phyloP scores from a whole-genome alignment of 1,139 yeast species.

The Petasospora rhodanensis region DNA sequence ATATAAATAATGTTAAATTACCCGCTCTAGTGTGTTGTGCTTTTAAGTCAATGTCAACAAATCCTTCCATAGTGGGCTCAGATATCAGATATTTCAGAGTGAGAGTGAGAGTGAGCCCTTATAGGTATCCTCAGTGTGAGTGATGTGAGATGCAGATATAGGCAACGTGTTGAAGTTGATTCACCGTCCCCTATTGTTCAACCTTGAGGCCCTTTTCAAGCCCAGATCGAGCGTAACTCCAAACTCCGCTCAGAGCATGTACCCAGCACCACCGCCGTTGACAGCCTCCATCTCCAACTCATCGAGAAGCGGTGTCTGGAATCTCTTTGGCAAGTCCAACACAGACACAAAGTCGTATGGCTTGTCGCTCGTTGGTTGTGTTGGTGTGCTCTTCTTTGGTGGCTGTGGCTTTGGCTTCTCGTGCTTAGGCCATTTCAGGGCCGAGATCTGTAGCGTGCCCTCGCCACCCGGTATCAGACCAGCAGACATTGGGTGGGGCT shows the following conservation, averaged over 20 bases:
- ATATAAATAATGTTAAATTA: no score
- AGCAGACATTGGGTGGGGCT: slow-evolving; percentile 20
- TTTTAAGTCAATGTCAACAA: no score
- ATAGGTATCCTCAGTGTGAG: no score
- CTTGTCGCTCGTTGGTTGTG: slow-evolving; percentile 17
- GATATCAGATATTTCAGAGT: no score
- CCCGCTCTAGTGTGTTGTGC: no score
- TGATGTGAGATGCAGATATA: no score
- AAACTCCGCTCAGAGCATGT: slow-evolving; percentile 8
- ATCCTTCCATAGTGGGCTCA: no score
- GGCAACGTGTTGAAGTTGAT: no score
- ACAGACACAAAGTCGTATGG: slow-evolving; percentile 21
- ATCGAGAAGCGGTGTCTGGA: slow-evolving; percentile 17
- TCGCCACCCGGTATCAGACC: slow-evolving; percentile 24
- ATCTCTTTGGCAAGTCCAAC: slow-evolving; percentile 21
- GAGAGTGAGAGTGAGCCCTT: no score
- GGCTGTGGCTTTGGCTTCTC: slow-evolving; percentile 18
- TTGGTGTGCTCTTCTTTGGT: slow-evolving; percentile 1
- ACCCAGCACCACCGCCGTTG: slow-evolving; percentile 24
- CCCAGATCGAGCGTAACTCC: no score
- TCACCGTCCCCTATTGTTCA: no score
- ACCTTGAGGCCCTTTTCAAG: no score
- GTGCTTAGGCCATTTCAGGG: slow-evolving; percentile 16
- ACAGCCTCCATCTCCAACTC: slow-evolving; percentile 23
- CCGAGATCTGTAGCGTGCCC: slow-evolving; percentile 15